These are phyloP conservation scores for Lactarius hengduanensis DNA, from an alignment of 768 basidiomycete genomes.

Conservation along the genomic window DNA sequence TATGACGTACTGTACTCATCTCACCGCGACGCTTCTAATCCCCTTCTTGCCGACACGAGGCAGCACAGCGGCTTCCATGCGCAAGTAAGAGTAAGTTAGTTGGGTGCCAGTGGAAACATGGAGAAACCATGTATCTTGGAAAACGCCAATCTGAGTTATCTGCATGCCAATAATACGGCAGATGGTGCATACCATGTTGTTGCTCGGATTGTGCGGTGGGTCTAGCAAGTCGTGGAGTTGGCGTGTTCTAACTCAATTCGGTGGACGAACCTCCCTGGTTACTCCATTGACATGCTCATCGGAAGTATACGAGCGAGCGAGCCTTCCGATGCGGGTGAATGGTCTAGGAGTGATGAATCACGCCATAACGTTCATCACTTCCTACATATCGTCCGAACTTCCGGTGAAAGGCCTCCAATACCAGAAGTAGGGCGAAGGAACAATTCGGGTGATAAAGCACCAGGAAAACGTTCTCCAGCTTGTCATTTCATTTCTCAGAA, in stretches of 20 bases:
- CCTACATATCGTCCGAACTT: neutral
- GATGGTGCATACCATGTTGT: neutral
- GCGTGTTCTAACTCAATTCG: neutral
- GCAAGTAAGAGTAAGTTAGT: neutral
- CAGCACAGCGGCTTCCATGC: slow-evolving; percentile 10
- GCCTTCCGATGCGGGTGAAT: neutral
- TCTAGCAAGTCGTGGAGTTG: neutral
- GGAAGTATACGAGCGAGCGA: neutral
- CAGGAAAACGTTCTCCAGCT: neutral
- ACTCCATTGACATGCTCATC: neutral
- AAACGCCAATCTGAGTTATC: neutral
- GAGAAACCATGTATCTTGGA: neutral
- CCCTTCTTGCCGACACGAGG: slow-evolving; percentile 17
- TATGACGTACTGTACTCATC: neutral
- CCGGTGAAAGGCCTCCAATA: neutral
- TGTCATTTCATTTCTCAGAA: neutral
- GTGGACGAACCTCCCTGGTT: neutral
- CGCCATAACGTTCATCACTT: neutral
- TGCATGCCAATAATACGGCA: neutral
- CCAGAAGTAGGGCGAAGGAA: no score
- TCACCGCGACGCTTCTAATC: slow-evolving; percentile 10
- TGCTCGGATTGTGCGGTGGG: neutral
- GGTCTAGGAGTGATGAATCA: neutral
- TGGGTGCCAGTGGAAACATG: neutral
- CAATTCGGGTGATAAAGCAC: neutral